Base-by-base conservation (phyloP, 768 basidiomycete genomes). In the Pleurotus citrinopileatus region DNA sequence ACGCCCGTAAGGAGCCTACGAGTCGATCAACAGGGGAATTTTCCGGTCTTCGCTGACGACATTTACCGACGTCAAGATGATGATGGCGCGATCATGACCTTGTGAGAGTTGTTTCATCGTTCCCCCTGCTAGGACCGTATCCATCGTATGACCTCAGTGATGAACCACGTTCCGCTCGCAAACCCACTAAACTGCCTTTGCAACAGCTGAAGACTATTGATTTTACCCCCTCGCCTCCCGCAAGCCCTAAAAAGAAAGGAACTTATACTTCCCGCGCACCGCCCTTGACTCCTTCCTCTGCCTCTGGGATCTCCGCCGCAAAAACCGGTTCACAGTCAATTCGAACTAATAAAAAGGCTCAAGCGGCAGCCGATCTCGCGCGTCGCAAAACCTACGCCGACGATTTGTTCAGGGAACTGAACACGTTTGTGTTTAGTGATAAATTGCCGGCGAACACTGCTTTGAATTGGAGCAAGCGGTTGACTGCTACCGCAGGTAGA, bases 401-500 rank as follows among this genome's bases (percentile, higher is more conserved):
- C 28, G 59, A 73, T 22, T 65, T 89, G n/a, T 90, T 88, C 57
- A 58, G 65, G 10, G 81, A 83, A 57, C 70, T 90, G 38, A 90
- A 90, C 60, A 62, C 57, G 10, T 61, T 63, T 1, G 76, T 89
- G 27, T 91, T 91, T 59, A 70, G 75, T 9, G 65, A 73, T 54
- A 70, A 68, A 8, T 65, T 90, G 19, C 86, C 88, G 3, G 62
- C 64, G 15, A 65, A 76, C 5, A 86, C 86, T 0, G 69, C 74
- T 54, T 65, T 91, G 3, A 77, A 73, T 42, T 91, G 89, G 89
- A 91, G 74, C 59, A 83, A 81, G 57, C 72, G 84, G 28, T 60
- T 91, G 28, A 58, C 81, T 52, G 82, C 81, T 1, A 90, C 89
- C 0, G 89, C 89, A 2, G 89, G 89, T 2, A 73, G 80, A 61